A percentile compares a stretch with the other conserved stretches of the same genome.
phyloP scores from a whole-genome alignment of 2,329 filamentous ascomycete species.

The Bipolaris oryzae region DNA sequence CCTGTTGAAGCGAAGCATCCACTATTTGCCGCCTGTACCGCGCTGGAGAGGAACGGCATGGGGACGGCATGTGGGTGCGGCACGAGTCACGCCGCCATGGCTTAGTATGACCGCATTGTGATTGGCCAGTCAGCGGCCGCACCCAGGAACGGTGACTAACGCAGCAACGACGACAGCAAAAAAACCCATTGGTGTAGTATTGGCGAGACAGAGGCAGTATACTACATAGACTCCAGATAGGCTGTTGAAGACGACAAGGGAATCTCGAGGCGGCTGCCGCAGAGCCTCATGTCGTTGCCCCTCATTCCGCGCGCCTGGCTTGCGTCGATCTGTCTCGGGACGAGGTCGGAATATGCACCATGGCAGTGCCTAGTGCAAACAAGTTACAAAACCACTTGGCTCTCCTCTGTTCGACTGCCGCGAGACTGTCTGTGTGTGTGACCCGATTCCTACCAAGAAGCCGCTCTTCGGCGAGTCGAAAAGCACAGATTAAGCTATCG shows the following conservation, averaged over 20 bases:
- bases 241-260: constrained; percentile 1
- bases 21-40: constrained; percentile 13
- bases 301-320: constrained; percentile 14
- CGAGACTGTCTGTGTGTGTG: neutral
- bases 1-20: constrained; percentile 8
- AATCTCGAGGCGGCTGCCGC: constrained; percentile 13
- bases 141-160: neutral
- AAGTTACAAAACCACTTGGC: constrained; percentile 15
- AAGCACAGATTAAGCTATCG: constrained; percentile 15
- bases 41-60: constrained; percentile 18
- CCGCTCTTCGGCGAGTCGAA: constrained; percentile 18
- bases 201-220: neutral
- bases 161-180: neutral
- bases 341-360: constrained; percentile 22
- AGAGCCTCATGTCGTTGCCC: constrained; percentile 25
- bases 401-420: neutral
- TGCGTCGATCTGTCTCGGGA: constrained; percentile 23
- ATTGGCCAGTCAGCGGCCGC: constrained; percentile 7
- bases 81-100: constrained; percentile 18
- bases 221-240: neutral
- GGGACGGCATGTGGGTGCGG: constrained; percentile 19
- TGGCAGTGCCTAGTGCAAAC: constrained; percentile 3
- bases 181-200: neutral
- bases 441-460: neutral
- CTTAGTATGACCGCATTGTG: constrained; percentile 11